Conservation (phyloP, 2,329 filamentous ascomycete genomes). For the Plectosphaerella plurivora region DNA sequence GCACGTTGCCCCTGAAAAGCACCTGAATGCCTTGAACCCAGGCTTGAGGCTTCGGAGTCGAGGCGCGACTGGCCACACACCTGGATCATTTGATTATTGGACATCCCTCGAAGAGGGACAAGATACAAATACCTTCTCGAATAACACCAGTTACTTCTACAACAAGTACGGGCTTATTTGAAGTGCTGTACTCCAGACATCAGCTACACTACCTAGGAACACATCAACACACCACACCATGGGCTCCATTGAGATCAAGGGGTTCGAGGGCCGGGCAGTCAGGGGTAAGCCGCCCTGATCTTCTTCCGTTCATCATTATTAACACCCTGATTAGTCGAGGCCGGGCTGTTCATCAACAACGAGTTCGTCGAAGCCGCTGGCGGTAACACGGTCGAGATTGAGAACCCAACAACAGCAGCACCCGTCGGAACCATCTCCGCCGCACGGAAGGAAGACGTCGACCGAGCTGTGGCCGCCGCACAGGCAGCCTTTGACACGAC, state of each 20-base stretch:
- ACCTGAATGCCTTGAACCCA: no score
- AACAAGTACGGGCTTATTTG: no score
- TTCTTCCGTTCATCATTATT: background rate
- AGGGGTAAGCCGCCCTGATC: background rate
- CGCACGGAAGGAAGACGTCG: conserved; percentile 51
- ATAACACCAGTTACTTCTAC: no score
- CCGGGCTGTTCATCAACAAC: conserved; percentile 1
- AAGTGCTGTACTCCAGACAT: no score
- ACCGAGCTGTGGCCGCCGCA: conserved; percentile 60
- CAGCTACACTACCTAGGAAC: no score
- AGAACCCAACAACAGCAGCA: conserved; percentile 13
- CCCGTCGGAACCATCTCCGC: conserved; percentile 13
- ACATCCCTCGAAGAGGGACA: no score
- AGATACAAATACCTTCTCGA: no score
- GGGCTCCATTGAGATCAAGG: conserved; percentile 10
- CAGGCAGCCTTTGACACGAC: conserved; percentile 55
- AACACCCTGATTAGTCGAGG: background rate
- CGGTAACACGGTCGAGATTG: background rate
- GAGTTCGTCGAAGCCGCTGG: background rate
- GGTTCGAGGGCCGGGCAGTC: background rate
- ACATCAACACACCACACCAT: background rate
- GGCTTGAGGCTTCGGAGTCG: no score
- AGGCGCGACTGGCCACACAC: no score
- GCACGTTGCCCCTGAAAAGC: no score
- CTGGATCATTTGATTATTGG: no score